phyloP scores from a whole-genome alignment of 805 yeast species.

The Pichia eremophila region DNA sequence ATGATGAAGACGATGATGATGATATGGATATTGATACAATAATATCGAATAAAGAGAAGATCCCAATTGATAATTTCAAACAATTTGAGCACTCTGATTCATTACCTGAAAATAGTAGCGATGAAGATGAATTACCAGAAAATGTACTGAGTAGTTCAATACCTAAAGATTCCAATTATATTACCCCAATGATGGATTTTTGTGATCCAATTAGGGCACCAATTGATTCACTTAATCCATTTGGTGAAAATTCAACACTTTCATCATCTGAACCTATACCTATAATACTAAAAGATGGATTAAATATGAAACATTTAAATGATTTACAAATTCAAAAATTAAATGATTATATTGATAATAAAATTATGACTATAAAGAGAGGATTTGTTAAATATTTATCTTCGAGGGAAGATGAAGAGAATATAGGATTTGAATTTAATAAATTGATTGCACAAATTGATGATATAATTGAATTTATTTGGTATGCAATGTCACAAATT shows the following conservation, averaged over 20 bases:
- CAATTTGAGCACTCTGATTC: constrained; percentile 8
- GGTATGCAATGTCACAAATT: constrained; percentile 45
- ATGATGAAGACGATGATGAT: constrained; percentile 9
- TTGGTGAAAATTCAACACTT: constrained; percentile 18
- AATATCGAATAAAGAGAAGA: neutral
- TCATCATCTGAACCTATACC: constrained; percentile 18
- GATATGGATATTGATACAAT: constrained; percentile 3
- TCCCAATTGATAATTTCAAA: constrained; percentile 10
- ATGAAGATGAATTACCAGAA: neutral
- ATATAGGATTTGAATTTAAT: constrained; percentile 15
- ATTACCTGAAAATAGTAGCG: constrained; percentile 1
- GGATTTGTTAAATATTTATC: constrained; percentile 34
- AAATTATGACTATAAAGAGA: constrained; percentile 45
- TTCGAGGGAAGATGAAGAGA: constrained; percentile 16
- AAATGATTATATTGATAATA: constrained; percentile 44
- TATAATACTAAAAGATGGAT: constrained; percentile 2
- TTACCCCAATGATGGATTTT: constrained; percentile 8
- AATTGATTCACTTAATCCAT: constrained; percentile 21
- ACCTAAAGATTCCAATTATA: constrained; percentile 1
- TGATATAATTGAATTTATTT: constrained; percentile 43
- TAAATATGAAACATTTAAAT: constrained; percentile 22
- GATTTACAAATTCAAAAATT: constrained; percentile 48
- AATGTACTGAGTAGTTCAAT: neutral
- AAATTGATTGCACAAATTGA: constrained; percentile 38
- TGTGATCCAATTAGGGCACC: constrained; percentile 18